Evolutionary conservation across 306 rosid species (phyloP).

Genomic region (Glycine latifolia): DNA sequence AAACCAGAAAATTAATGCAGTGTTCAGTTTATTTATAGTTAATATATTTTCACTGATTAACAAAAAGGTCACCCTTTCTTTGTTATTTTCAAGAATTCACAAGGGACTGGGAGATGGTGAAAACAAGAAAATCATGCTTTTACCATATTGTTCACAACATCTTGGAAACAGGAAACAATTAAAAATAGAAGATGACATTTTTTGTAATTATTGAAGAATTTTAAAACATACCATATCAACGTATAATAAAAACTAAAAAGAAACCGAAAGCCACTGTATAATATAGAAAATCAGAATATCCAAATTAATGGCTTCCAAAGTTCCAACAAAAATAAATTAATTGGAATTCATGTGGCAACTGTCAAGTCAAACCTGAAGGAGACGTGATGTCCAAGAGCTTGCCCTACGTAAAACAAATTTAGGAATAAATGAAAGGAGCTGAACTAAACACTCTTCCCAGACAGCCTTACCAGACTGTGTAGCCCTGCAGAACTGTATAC

Average conservation of each 20-base stretch:
- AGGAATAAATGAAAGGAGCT: constrained; percentile 82
- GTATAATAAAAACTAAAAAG: background rate
- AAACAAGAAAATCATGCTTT: background rate
- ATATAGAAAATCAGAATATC: constrained; percentile 13
- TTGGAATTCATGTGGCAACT: constrained; percentile 18
- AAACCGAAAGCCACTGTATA: background rate
- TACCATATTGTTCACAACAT: constrained; percentile 1
- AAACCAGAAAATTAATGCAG: background rate
- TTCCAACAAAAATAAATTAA: constrained; percentile 12
- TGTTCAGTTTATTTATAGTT: background rate
- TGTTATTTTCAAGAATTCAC: background rate
- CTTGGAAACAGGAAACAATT: background rate
- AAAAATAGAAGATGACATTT: background rate
- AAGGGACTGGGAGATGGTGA: background rate
- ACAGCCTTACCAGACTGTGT: constrained; percentile 58
- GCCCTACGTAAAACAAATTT: constrained; percentile 63
- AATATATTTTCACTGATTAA: background rate
- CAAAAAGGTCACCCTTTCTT: background rate
- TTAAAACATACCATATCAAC: background rate
- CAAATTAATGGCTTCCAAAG: background rate
- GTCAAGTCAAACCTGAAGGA: constrained; percentile 75
- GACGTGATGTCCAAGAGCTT: constrained; percentile 66
- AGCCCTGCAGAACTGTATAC: constrained; percentile 57
- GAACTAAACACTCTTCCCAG: constrained; percentile 68
- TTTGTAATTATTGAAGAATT: background rate